phyloP scores from a whole-genome alignment of 2,329 filamentous ascomycete species.

The Penicillium sclerotigenum region DNA sequence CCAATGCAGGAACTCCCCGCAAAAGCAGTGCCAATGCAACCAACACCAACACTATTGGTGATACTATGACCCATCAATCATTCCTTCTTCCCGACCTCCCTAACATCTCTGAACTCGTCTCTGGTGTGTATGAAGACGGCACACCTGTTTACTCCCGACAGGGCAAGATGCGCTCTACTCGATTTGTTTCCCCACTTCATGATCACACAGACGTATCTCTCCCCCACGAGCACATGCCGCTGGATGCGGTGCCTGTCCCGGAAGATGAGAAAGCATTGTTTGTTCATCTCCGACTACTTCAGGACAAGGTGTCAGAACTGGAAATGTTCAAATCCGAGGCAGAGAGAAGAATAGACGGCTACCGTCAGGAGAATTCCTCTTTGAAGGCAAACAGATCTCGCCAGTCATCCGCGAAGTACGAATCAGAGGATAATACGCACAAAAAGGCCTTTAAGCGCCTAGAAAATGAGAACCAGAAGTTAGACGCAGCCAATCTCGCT shows the following conservation, averaged over 20 bases:
- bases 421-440: conserved; percentile 47
- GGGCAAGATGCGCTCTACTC: conserved; percentile 49
- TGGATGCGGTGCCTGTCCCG: conserved; percentile 56
- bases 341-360: conserved; percentile 50
- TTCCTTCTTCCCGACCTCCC: conserved; percentile 61
- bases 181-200: conserved; percentile 51
- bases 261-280: conserved; percentile 63
- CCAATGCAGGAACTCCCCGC: conserved; percentile 21
- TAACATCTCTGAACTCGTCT: conserved; percentile 61
- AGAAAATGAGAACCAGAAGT: conserved; percentile 40
- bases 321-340: conserved; percentile 54
- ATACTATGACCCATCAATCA: conserved; percentile 55
- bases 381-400: conserved; percentile 46
- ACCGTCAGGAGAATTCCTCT: conserved; percentile 52
- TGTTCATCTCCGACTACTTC: conserved; percentile 56
- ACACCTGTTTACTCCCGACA: conserved; percentile 56
- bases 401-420: conserved; percentile 37
- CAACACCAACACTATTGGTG: conserved; percentile 37
- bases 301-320: conserved; percentile 56
- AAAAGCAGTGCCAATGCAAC: conserved; percentile 24
- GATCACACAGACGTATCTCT: conserved; percentile 33
- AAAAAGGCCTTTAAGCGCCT: conserved; percentile 33
- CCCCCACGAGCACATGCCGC: conserved; percentile 43
- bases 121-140: conserved; percentile 56
- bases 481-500: conserved; percentile 53